These are phyloP conservation scores for Marsdenia floribunda DNA, from an alignment of 257 asterid species.

Conservation along the genomic window DNA sequence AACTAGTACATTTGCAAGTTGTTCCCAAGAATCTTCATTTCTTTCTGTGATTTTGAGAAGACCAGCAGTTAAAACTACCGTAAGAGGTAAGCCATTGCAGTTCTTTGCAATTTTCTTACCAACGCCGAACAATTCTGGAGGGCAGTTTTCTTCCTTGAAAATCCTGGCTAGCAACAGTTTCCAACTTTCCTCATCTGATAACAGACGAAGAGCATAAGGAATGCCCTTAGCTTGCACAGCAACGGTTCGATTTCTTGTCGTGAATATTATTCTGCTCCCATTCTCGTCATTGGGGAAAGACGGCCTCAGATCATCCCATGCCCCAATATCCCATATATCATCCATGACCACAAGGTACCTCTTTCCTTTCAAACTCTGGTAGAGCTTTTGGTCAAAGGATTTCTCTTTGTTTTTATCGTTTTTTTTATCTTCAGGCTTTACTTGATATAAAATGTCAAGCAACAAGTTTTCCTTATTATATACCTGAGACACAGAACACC, in stretches of 20 bases:
- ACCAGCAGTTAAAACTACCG: neutral
- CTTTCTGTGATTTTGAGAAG: neutral
- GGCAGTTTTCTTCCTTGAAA: slow-evolving; percentile 2
- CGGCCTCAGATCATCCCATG: slow-evolving; percentile 11
- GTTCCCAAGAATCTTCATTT: neutral
- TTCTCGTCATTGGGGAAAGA: slow-evolving; percentile 14
- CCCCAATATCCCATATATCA: slow-evolving; percentile 19
- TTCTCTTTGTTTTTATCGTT: neutral
- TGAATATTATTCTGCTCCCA: slow-evolving; percentile 13
- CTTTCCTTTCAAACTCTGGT: slow-evolving; percentile 8
- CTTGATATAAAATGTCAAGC: neutral
- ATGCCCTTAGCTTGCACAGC: neutral
- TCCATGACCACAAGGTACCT: slow-evolving; percentile 19
- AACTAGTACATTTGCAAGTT: slow-evolving; percentile 1
- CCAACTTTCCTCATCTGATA: slow-evolving; percentile 14
- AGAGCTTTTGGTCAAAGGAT: neutral
- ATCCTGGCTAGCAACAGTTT: slow-evolving; percentile 1
- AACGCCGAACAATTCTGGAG: neutral
- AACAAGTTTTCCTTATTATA: slow-evolving; percentile 4
- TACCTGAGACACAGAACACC: slow-evolving; percentile 10
- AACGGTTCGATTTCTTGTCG: neutral
- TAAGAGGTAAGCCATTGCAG: slow-evolving; percentile 14
- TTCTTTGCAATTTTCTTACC: neutral
- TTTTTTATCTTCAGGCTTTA: neutral
- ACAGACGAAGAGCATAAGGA: neutral